Evolutionary conservation across 768 basidiomycete species (phyloP), one percentile per base, ranked within the genome.

Genomic region (Lactifluus volemus): DNA sequence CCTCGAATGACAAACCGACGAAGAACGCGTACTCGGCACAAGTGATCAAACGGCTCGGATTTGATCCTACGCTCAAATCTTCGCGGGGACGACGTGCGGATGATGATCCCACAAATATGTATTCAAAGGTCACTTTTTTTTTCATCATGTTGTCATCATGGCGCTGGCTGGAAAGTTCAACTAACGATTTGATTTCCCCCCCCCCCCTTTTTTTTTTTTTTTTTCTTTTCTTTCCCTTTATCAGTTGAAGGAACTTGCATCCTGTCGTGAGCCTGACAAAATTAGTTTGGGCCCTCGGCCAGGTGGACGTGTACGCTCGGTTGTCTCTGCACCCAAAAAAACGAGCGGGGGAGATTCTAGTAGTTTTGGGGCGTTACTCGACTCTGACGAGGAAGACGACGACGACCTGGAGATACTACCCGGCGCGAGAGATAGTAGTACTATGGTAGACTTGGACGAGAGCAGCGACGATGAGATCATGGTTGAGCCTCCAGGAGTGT

Each of bases 21-120:
- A 82, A 78, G 68, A 75, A 72, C 49, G 79, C 81, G 2, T 92
- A 86, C 70, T 84, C 85, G 42, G 83, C 85, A 0, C 75, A 76
- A 53, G 71, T 88, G 25, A 82, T 93, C 68, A 85, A 85, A 68
- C 76, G 80, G 5, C 75, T 93, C 3, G 91, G 91, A 2, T 93
- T 92, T 61, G 88, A 93, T 72, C 91, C 91, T 29, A 81, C 83
- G 2, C 68, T 76, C 8, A 85, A 83, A 67, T 71, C 74, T 47
- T 82, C 83, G 1, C 78, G 76, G 44, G 73, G 74, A 44, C 76
- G 75, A 59, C 65, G 64, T 56, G 68, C 53, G 25, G 74, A 75
- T 39, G 74, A 78, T 50, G 55, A 41, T 34, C 4, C 61, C 14
- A 67, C 71, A 9, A 74, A 72, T 11, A 70, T 79, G 21, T 78